Evolutionary conservation across 257 asterid genomes (phyloP).

Genomic region (Petunia axillaris): DNA sequence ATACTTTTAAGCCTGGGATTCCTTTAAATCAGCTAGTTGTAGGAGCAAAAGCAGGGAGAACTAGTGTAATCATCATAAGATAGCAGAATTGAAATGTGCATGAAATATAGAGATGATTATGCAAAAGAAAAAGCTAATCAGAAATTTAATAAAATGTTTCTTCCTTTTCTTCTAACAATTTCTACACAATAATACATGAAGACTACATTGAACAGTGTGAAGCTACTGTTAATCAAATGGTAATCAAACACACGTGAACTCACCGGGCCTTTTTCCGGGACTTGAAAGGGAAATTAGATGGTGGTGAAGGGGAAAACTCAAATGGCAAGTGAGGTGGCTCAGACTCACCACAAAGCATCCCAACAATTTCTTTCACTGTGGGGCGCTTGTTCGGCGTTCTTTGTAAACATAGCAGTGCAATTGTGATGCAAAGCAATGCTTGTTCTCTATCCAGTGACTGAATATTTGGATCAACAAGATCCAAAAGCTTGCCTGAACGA

Average conservation of each 20-base stretch:
- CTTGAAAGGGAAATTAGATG: slow-evolving; percentile 71
- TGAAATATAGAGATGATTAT: slow-evolving; percentile 20
- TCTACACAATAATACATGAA: slow-evolving; percentile 33
- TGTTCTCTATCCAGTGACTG: slow-evolving; percentile 58
- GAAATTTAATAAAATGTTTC: slow-evolving; percentile 1
- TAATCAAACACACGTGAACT: slow-evolving; percentile 28
- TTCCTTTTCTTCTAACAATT: slow-evolving; percentile 24
- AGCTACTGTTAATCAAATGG: slow-evolving; percentile 22
- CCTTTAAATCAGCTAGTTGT: slow-evolving; percentile 47
- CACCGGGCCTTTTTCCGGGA: slow-evolving; percentile 66
- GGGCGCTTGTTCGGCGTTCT: slow-evolving; percentile 79
- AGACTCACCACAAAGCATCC: slow-evolving; percentile 79
- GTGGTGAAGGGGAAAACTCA: slow-evolving; percentile 94
- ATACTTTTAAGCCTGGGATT: slow-evolving; percentile 64
- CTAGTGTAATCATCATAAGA: slow-evolving; percentile 37
- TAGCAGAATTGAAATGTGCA: background rate
- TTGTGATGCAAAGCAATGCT: slow-evolving; percentile 68
- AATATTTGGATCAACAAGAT: slow-evolving; percentile 75
- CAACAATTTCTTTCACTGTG: slow-evolving; percentile 70
- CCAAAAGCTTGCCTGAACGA: slow-evolving; percentile 66
- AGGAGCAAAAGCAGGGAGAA: slow-evolving; percentile 36
- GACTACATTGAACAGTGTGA: slow-evolving; percentile 19
- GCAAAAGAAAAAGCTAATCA: slow-evolving; percentile 27
- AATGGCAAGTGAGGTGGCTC: slow-evolving; percentile 88
- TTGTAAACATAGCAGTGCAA: slow-evolving; percentile 81